phyloP scores from a whole-genome alignment of 805 yeast genomes.

The Ogataea henricii region DNA sequence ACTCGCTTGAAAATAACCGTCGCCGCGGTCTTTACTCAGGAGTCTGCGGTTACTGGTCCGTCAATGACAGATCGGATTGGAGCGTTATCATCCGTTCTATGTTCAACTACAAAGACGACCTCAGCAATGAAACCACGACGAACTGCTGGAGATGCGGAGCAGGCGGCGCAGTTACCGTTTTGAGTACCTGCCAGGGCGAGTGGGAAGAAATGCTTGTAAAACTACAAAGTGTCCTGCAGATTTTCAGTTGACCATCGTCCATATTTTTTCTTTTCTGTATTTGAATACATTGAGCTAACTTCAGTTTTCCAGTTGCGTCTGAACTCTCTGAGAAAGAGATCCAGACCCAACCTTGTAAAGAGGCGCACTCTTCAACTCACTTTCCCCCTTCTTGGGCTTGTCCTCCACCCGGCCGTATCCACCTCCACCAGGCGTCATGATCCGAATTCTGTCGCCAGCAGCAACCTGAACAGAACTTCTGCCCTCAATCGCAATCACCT shows the following conservation, averaged over 20 bases:
- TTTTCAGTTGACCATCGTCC: slow-evolving; percentile 51
- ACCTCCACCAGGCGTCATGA: slow-evolving; percentile 86
- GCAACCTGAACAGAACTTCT: slow-evolving; percentile 60
- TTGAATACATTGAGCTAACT: too few relatives aligned
- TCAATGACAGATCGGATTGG: slow-evolving; percentile 90
- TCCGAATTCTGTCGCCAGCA: slow-evolving; percentile 66
- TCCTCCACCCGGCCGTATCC: slow-evolving; percentile 55
- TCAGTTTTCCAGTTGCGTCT: slow-evolving; percentile 35
- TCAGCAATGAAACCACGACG: slow-evolving; percentile 16
- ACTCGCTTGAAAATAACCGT: slow-evolving; percentile 52
- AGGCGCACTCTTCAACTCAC: background rate
- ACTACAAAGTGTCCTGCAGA: slow-evolving; percentile 75
- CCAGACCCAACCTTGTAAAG: background rate
- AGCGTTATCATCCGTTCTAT: slow-evolving; percentile 90
- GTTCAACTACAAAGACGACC: slow-evolving; percentile 61
- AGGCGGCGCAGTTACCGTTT: slow-evolving; percentile 95
- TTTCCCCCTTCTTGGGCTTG: background rate
- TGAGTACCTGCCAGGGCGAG: slow-evolving; percentile 81
- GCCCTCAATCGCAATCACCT: slow-evolving; percentile 63
- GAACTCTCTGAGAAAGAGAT: slow-evolving; percentile 33
- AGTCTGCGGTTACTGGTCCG: slow-evolving; percentile 92
- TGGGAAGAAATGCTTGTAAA: slow-evolving; percentile 90
- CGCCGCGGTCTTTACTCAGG: slow-evolving; percentile 92
- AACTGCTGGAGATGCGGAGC: slow-evolving; percentile 87
- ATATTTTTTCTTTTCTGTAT: too few relatives aligned